A percentile compares a stretch with the other conserved stretches of the same genome.
These are phyloP conservation scores for Rubroshorea leprosula DNA, from an alignment of 345 rosid genomes.

Conservation along the genomic window DNA sequence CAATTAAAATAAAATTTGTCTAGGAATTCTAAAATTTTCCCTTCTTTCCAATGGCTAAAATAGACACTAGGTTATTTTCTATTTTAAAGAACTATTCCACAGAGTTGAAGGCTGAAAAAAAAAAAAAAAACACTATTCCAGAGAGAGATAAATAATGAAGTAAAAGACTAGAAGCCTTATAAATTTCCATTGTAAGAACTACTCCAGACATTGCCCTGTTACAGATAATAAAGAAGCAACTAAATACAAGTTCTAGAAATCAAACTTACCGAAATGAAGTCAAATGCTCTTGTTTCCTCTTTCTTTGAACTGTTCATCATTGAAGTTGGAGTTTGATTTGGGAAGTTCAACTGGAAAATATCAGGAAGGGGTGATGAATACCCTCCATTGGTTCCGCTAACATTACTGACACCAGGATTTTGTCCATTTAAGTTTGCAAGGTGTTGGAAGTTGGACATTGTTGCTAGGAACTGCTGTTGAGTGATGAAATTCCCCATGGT, in stretches of 20 bases:
- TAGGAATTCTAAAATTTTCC: too few relatives aligned
- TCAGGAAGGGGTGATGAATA: conserved; percentile 41
- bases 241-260: not conserved
- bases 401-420: conserved; percentile 33
- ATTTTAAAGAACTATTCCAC: too few relatives aligned
- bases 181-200: too few relatives aligned
- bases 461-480: conserved; percentile 81
- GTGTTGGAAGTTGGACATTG: conserved; percentile 70
- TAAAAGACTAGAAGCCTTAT: too few relatives aligned
- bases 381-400: conserved; percentile 28
- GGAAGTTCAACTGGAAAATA: conserved; percentile 62
- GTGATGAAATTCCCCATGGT: conserved; percentile 22
- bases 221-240: not conserved
- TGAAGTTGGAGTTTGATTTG: conserved; percentile 49
- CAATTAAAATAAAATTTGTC: too few relatives aligned
- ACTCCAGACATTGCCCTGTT: too few relatives aligned
- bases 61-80: too few relatives aligned
- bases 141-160: too few relatives aligned
- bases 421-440: conserved; percentile 54
- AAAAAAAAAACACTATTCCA: too few relatives aligned
- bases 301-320: conserved; percentile 53
- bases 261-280: not conserved
- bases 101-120: too few relatives aligned
- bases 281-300: not conserved
- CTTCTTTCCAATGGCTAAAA: too few relatives aligned